Conservation (phyloP, 2,329 filamentous ascomycete genomes). For the Ophiocordyceps sinensis region DNA sequence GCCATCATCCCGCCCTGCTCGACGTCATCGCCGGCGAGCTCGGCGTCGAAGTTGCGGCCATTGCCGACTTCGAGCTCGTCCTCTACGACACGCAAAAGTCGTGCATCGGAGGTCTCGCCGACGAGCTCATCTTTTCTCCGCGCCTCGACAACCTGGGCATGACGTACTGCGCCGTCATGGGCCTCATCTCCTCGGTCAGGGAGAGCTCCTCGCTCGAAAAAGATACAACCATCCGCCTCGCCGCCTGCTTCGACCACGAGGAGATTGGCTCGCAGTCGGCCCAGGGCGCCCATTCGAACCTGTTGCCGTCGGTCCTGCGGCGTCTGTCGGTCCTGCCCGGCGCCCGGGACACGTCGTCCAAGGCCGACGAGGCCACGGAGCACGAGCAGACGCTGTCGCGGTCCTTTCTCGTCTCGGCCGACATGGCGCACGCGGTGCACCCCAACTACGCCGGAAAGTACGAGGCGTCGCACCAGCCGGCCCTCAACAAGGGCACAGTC, state of each 20-base stretch:
- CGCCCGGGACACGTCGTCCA: constrained; percentile 47
- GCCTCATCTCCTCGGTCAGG: constrained; percentile 65
- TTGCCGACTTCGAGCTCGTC: constrained; percentile 92
- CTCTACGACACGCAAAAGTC: constrained; percentile 92
- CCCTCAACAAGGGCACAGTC: constrained; percentile 92
- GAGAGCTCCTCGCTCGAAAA: constrained; percentile 51
- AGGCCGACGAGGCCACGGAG: constrained; percentile 51
- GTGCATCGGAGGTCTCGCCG: constrained; percentile 73
- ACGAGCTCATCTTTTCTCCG: constrained; percentile 94
- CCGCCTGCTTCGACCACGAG: constrained; percentile 93
- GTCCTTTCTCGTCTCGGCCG: constrained; percentile 88
- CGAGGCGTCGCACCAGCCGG: constrained; percentile 76
- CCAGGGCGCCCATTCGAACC: constrained; percentile 85
- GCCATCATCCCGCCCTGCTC: constrained; percentile 80
- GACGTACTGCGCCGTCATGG: constrained; percentile 84
- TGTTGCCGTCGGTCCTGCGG: constrained; percentile 74
- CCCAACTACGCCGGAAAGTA: constrained; percentile 92
- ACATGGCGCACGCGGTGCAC: constrained; percentile 95
- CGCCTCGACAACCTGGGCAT: constrained; percentile 91
- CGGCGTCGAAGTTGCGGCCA: constrained; percentile 51
- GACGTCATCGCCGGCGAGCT: constrained; percentile 73
- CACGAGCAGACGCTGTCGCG: constrained; percentile 86
- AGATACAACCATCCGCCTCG: constrained; percentile 74
- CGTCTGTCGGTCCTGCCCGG: constrained; percentile 70
- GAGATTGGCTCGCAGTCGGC: constrained; percentile 89